A percentile compares a stretch with the other conserved stretches of the same genome.
phyloP scores from a whole-genome alignment of 805 yeast species.

The Sugiyamaella americana region DNA sequence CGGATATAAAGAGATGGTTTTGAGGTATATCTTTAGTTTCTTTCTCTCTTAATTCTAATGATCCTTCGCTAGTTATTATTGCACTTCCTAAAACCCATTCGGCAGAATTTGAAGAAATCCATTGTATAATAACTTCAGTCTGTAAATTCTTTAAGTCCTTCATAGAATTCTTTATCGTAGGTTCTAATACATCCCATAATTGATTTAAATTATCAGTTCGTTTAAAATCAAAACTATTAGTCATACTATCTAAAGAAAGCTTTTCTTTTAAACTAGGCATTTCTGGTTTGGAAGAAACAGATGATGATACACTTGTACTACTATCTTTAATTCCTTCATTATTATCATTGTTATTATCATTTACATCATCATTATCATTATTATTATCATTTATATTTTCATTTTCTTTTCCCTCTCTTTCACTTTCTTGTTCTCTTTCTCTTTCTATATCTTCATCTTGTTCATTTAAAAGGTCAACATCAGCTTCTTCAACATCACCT shows the following conservation, averaged over 20 bases:
- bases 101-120: slow-evolving; percentile 15
- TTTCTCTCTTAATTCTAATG: slow-evolving; percentile 8
- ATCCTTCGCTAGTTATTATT: slow-evolving; percentile 6
- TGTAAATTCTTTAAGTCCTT: slow-evolving; percentile 7
- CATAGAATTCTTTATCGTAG: slow-evolving; percentile 12
- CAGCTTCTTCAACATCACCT: no score
- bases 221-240: neutral
- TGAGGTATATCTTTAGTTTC: slow-evolving; percentile 10
- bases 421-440: neutral
- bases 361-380: neutral
- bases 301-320: neutral
- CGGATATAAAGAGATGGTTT: slow-evolving; percentile 1
- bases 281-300: neutral
- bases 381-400: no score
- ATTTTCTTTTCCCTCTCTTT: neutral
- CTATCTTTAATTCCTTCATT: neutral
- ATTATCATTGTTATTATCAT: neutral
- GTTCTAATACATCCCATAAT: slow-evolving; percentile 12
- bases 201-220: slow-evolving; percentile 6
- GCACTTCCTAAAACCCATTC: slow-evolving; percentile 12
- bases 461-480: no score
- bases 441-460: neutral
- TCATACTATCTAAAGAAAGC: neutral
- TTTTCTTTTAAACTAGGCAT: neutral
- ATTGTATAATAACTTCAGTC: slow-evolving; percentile 16